Conservation (phyloP, 768 basidiomycete genomes). For the Russula griseocarnosa region DNA sequence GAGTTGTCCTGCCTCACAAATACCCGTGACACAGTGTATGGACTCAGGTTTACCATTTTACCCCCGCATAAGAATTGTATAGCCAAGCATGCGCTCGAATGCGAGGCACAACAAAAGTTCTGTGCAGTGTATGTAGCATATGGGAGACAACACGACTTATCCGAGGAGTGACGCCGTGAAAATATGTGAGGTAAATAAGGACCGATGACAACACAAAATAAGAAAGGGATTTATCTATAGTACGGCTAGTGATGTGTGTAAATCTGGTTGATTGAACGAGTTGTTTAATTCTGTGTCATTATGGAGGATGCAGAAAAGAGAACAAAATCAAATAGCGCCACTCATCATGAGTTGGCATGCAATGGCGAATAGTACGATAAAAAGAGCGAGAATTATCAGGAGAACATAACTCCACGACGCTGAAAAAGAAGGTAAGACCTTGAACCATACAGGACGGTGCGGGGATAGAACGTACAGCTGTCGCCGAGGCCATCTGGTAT, state of each 20-base stretch:
- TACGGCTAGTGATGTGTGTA: not conserved
- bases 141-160: not conserved
- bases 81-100: not conserved
- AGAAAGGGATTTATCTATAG: not conserved
- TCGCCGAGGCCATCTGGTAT: constrained; percentile 56
- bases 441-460: not conserved
- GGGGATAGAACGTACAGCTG: constrained; percentile 3
- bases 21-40: not conserved
- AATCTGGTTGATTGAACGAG: not conserved
- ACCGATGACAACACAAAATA: not conserved
- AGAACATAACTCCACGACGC: constrained; percentile 36
- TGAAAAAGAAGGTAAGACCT: constrained; percentile 27
- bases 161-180: not conserved
- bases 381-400: constrained; percentile 41
- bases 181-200: not conserved
- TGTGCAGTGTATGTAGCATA: not conserved
- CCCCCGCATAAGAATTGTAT: not conserved
- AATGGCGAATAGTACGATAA: constrained; percentile 44
- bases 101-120: not conserved
- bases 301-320: not conserved
- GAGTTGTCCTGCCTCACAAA: not conserved
- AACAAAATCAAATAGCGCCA: constrained; percentile 18
- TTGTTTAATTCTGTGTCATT: not conserved
- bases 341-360: constrained; percentile 35
- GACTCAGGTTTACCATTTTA: not conserved